Evolutionary conservation across 176 grass and related monocot species (phyloP), one percentile per base, ranked within the genome.

Genomic region (Oryza nivara): DNA sequence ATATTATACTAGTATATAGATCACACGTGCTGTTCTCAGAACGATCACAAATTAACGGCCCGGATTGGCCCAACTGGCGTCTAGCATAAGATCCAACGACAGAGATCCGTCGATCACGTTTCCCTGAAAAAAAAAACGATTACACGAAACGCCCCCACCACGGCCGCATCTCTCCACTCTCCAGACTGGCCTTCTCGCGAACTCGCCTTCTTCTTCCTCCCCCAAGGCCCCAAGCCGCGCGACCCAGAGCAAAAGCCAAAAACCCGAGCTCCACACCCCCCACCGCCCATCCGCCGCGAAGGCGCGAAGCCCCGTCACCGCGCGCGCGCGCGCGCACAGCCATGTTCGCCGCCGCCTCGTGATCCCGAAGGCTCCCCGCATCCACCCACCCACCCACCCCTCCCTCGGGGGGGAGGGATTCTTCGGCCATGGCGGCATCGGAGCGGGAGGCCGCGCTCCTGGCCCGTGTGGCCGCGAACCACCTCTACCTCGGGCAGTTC

Each of bases 401-500:
- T 38, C 38, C 43, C 0, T 26, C 17, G 43, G 26, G 9, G 22
- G 22, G 49, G 52, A 63, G 30, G 28, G 30, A 19, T 20, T 51
- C 77, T 19, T 51, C 77, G 64, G 17, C 71, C 51, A 87, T 88
- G 81, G 80, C 82, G 22, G 86, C 88, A 78, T 52, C 78, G 74
- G 92, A 97, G 69, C 88, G 92, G 89, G 96, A 98, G 89, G 86
- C 89, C 25, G 69, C 73, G 32, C 82, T 95, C 47, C 93, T 98
- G 48, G 83, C 93, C 28, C 91, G 93, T 61, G 93, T 95, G 82
- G 91, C 93, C 60, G 80, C 91, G 48, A 95, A 98, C 81, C 91
- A 98, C 85, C 93, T 98, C 79, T 94, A 91, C 84, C 92, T 97
- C 72, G 92, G 73, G 66, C 93, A 98, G 83, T 98, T 98, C 83